These are phyloP conservation scores for Trichoderma sp. DNA, from an alignment of 2,329 filamentous ascomycete species.

Conservation along the genomic window DNA sequence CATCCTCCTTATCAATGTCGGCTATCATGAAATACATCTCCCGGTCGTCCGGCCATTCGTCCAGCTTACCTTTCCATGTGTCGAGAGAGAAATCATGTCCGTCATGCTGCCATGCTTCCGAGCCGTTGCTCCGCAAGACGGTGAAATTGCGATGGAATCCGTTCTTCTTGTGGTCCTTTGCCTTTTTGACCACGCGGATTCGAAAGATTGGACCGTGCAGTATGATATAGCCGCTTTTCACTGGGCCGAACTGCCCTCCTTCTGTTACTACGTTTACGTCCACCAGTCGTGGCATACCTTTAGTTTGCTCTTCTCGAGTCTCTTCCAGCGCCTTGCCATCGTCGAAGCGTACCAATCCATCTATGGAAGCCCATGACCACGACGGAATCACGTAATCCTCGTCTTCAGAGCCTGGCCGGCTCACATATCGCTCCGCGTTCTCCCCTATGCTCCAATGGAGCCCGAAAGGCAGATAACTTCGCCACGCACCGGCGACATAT, in stretches of 20 bases:
- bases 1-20: not conserved
- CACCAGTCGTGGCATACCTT: conserved; percentile 2
- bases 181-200: not conserved
- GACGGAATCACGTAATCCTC: not conserved
- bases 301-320: not conserved
- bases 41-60: not conserved
- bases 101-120: not conserved
- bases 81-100: conserved; percentile 3
- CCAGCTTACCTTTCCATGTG: not conserved
- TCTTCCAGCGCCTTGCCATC: not conserved
- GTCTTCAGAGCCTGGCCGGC: not conserved
- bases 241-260: not conserved
- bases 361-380: conserved; percentile 4
- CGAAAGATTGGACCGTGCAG: conserved; percentile 6
- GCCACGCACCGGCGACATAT: not conserved
- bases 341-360: not conserved
- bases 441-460: not conserved
- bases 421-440: not conserved
- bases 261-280: not conserved
- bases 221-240: not conserved
- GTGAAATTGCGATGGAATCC: not conserved
- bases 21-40: conserved; percentile 10
- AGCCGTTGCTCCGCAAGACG: not conserved
- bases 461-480: not conserved
- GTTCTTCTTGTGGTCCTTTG: not conserved